Percentiles rank a stretch among this genome's conserved stretches.
phyloP scores from a whole-genome alignment of 257 asterid species.

The Ligustrum vulgare region DNA sequence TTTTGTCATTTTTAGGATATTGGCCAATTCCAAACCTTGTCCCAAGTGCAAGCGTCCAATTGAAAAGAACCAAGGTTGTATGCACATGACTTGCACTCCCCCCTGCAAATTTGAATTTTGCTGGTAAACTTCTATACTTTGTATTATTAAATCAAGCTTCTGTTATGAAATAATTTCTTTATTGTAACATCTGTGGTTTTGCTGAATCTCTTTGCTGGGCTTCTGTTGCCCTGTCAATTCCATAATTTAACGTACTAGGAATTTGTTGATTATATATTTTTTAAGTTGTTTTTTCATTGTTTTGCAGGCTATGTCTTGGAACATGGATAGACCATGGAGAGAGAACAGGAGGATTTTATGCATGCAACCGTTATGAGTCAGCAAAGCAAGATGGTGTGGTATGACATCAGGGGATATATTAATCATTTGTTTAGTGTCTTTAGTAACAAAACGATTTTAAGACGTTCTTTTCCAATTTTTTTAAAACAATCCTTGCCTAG shows the following conservation, averaged over 20 bases:
- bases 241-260: background rate
- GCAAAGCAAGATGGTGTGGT: conserved; percentile 99
- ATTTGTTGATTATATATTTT: background rate
- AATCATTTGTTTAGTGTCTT: conserved; percentile 4
- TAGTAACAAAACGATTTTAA: conserved; percentile 5
- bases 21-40: conserved; percentile 99
- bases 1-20: conserved; percentile 57
- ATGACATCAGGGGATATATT: conserved; percentile 21
- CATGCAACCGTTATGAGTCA: conserved; percentile 97
- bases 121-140: conserved; percentile 57
- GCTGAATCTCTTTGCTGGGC: conserved; percentile 2
- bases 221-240: background rate
- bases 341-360: conserved; percentile 98
- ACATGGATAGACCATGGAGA: conserved; percentile 99
- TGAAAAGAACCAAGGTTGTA: conserved; percentile 99
- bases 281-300: conserved; percentile 9
- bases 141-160: conserved; percentile 11
- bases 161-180: conserved; percentile 10
- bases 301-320: conserved; percentile 88
- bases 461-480: conserved; percentile 12
- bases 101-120: conserved; percentile 99
- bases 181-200: background rate
- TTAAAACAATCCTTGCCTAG: conserved; percentile 7
- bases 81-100: conserved; percentile 99
- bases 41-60: conserved; percentile 99